Conservation (phyloP, 106 monocot species). For the Dendrobium officinale region DNA sequence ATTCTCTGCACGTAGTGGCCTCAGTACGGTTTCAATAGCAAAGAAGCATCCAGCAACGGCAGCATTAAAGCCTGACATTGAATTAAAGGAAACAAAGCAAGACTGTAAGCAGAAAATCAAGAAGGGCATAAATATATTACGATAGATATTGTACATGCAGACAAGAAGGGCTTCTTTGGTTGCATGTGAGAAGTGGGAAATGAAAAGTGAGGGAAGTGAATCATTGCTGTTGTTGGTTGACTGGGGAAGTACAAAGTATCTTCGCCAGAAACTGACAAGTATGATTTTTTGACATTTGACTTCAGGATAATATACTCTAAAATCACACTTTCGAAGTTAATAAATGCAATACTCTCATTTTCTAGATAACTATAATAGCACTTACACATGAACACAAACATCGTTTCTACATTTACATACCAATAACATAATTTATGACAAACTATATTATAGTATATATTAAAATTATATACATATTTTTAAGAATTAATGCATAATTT, state of each 20-base stretch:
- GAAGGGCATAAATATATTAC: neutral
- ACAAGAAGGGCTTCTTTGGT: neutral
- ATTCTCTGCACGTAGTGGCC: constrained; percentile 89
- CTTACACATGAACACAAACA: too few species aligned
- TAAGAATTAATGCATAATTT: neutral
- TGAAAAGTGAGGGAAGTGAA: too few species aligned
- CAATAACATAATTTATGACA: neutral
- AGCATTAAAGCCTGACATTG: constrained; percentile 81
- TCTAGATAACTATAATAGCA: too few species aligned
- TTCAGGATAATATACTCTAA: too few species aligned
- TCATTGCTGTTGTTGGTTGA: too few species aligned
- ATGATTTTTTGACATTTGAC: too few species aligned
- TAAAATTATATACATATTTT: neutral
- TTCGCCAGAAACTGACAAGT: too few species aligned
- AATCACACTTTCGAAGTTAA: too few species aligned
- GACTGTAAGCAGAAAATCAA: neutral
- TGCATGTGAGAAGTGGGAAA: too few species aligned
- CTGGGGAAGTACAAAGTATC: too few species aligned
- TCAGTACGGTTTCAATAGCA: constrained; percentile 91
- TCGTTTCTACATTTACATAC: neutral
- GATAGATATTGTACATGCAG: neutral
- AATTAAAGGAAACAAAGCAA: constrained; percentile 3
- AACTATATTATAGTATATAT: neutral
- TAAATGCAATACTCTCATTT: too few species aligned
- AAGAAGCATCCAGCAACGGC: constrained; percentile 98